A percentile compares a stretch with the other conserved stretches of the same genome.
These are phyloP conservation scores for Salix brachista DNA, from an alignment of 345 rosid genomes.

Conservation along the genomic window DNA sequence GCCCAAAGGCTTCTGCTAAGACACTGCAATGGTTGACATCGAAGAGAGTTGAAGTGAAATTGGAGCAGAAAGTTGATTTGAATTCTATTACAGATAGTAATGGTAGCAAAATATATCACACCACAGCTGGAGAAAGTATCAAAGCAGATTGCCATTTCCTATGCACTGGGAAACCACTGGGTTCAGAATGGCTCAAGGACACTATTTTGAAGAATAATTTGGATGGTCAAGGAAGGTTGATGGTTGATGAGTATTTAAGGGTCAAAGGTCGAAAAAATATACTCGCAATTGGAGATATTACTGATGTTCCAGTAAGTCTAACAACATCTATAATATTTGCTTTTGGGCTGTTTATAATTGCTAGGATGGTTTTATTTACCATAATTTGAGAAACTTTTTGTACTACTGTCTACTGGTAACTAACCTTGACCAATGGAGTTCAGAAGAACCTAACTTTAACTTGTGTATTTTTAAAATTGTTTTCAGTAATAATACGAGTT, in stretches of 20 bases:
- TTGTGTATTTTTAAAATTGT: not conserved
- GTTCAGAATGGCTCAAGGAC: conserved; percentile 64
- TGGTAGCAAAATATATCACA: conserved; percentile 31
- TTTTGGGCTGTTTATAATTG: not conserved
- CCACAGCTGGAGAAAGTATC: conserved; percentile 61
- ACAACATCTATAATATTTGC: not conserved
- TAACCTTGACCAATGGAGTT: not conserved
- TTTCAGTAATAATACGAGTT: too few relatives aligned
- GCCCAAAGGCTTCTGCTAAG: conserved; percentile 65
- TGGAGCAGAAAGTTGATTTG: conserved; percentile 65
- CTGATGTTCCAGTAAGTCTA: conserved; percentile 56
- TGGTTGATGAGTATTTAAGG: conserved; percentile 65
- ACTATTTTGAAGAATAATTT: conserved; percentile 46
- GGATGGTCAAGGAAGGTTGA: conserved; percentile 62
- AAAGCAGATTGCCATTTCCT: conserved; percentile 73
- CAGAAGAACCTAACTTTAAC: not conserved
- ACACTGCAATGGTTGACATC: conserved; percentile 62
- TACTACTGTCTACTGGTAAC: not conserved
- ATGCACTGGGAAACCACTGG: conserved; percentile 58
- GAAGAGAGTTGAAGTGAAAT: conserved; percentile 62
- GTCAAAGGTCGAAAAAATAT: conserved; percentile 47
- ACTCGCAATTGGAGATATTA: conserved; percentile 76
- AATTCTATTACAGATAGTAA: conserved; percentile 39
- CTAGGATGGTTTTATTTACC: not conserved
- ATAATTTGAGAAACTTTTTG: not conserved